These are phyloP conservation scores for Hirschioporus abietinus DNA, from an alignment of 768 basidiomycete species.

Conservation along the genomic window DNA sequence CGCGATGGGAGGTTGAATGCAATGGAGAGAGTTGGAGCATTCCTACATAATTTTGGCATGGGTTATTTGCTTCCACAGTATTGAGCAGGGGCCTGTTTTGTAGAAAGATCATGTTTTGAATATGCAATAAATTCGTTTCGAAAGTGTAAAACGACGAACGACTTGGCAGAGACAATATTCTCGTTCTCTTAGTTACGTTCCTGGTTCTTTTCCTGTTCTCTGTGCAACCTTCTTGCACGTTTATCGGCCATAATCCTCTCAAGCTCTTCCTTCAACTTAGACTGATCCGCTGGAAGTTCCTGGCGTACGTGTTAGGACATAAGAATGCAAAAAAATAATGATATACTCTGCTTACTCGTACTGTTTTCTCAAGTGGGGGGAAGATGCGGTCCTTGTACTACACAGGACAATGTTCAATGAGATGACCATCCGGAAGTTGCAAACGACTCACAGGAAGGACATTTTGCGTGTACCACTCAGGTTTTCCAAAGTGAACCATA, in stretches of 20 bases:
- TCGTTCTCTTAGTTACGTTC: constrained; percentile 11
- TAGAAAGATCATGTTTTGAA: background rate
- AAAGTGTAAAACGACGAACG: background rate
- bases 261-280: constrained; percentile 60
- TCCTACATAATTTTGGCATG: background rate
- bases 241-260: constrained; percentile 66
- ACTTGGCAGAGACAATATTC: background rate
- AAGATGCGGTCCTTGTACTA: constrained; percentile 74
- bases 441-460: constrained; percentile 64
- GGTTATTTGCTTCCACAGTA: background rate
- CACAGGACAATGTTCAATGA: background rate
- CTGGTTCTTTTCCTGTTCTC: constrained; percentile 34
- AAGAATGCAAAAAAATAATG: background rate
- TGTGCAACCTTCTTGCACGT: constrained; percentile 37
- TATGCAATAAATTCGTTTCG: background rate
- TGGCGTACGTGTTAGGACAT: constrained; percentile 19
- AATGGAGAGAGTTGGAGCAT: constrained; percentile 24
- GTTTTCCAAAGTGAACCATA: constrained; percentile 82
- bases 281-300: constrained; percentile 63
- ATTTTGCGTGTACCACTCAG: constrained; percentile 75
- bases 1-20: constrained; percentile 24
- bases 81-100: background rate
- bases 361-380: constrained; percentile 52
- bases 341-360: constrained; percentile 34
- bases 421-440: background rate